Percentiles rank a stretch among this genome's conserved stretches.
Evolutionary conservation across 1,284 basidiomycete genomes (phyloP).

Genomic region (Marasmius oreades): DNA sequence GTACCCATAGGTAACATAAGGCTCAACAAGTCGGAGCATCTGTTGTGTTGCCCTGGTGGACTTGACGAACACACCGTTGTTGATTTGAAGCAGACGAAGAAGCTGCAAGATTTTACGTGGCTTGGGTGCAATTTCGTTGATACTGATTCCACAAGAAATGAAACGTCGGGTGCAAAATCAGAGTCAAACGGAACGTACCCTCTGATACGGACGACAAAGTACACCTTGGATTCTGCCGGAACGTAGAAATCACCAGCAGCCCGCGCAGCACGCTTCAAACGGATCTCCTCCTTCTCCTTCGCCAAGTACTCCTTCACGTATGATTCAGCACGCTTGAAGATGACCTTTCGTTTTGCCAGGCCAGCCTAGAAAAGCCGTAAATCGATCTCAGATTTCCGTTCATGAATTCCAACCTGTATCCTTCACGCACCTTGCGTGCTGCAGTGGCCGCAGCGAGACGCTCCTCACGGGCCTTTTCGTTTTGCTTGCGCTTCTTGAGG

Average conservation of each 20-base stretch:
- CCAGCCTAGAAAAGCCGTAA: constrained; percentile 57
- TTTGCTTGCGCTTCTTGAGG: constrained; percentile 99
- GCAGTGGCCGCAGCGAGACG: constrained; percentile 83
- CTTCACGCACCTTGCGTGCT: constrained; percentile 83
- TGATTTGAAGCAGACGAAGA: constrained; percentile 98
- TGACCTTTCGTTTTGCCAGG: constrained; percentile 91
- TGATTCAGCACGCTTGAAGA: constrained; percentile 99
- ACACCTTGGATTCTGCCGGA: constrained; percentile 94
- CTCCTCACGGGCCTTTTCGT: constrained; percentile 96
- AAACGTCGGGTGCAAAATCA: neutral
- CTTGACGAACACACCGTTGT: constrained; percentile 99
- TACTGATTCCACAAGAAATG: constrained; percentile 50
- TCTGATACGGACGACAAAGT: constrained; percentile 96
- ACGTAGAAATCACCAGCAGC: constrained; percentile 97
- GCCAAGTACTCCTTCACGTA: constrained; percentile 97
- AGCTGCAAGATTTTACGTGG: constrained; percentile 99
- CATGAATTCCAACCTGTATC: constrained; percentile 5
- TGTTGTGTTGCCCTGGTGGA: constrained; percentile 96
- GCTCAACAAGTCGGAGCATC: constrained; percentile 97
- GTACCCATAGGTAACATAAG: constrained; percentile 94
- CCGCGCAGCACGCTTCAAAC: constrained; percentile 91
- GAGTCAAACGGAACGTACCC: constrained; percentile 58
- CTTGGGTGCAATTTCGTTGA: constrained; percentile 99
- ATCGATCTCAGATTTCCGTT: constrained; percentile 20
- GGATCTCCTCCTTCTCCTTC: constrained; percentile 96